Conservation (phyloP, 2,329 filamentous ascomycete genomes). For the Hawksworthiomyces lignivorus region DNA sequence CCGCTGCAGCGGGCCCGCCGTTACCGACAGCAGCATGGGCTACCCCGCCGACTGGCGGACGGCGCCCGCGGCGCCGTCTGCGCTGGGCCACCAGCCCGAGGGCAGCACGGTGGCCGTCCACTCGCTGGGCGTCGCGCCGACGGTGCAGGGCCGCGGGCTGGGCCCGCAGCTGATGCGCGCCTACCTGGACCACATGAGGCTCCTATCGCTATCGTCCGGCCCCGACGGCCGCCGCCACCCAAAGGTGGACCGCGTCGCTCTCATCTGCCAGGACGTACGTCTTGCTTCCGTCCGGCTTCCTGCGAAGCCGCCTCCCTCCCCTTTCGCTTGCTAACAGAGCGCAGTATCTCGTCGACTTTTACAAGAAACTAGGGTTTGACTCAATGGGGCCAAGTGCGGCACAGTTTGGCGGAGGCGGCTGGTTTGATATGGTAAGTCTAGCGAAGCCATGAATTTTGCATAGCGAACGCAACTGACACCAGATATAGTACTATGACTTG, state of each 20-base stretch:
- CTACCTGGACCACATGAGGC: slow-evolving; percentile 66
- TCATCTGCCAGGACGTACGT: slow-evolving; percentile 64
- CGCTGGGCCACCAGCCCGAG: slow-evolving; percentile 61
- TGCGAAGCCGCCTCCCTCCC: slow-evolving; percentile 6
- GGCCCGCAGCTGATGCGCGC: slow-evolving; percentile 66
- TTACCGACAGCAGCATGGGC: slow-evolving; percentile 72
- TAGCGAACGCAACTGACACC: too few relatives aligned
- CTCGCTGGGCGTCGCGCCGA: slow-evolving; percentile 70
- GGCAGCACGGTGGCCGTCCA: slow-evolving; percentile 75
- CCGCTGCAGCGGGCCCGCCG: slow-evolving; percentile 51
- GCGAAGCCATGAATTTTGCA: too few relatives aligned
- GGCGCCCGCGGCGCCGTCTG: slow-evolving; percentile 34
- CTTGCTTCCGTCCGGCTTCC: not conserved
- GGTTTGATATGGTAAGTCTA: slow-evolving; percentile 66
- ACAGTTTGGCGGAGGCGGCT: slow-evolving; percentile 69
- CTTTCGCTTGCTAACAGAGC: not conserved
- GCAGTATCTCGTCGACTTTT: slow-evolving; percentile 63
- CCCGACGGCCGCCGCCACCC: slow-evolving; percentile 19
- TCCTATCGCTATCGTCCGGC: slow-evolving; percentile 54
- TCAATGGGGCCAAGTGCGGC: slow-evolving; percentile 61
- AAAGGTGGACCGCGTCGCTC: slow-evolving; percentile 50
- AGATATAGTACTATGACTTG: slow-evolving; percentile 8
- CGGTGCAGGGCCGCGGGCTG: slow-evolving; percentile 65
- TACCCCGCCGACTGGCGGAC: slow-evolving; percentile 61
- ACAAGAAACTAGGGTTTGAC: slow-evolving; percentile 66